phyloP scores from a whole-genome alignment of 495 filamentous ascomycete genomes.

The Recurvomyces mirabilis region DNA sequence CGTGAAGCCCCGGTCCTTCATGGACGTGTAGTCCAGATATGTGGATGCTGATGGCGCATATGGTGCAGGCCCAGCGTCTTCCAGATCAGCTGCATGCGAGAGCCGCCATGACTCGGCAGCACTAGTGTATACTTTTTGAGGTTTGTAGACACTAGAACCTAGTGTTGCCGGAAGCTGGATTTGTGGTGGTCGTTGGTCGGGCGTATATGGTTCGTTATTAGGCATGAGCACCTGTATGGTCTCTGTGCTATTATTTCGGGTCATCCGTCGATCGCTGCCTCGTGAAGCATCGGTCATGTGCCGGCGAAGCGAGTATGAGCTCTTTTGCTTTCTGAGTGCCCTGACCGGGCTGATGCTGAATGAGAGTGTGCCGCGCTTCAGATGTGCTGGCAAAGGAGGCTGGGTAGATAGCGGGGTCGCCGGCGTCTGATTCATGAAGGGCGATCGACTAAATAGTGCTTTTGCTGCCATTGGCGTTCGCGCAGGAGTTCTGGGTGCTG shows the following conservation, averaged over 20 bases:
- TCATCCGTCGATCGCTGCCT: slow-evolving; percentile 15
- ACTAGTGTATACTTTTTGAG: no score
- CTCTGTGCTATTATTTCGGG: slow-evolving; percentile 21
- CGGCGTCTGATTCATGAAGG: slow-evolving; percentile 11
- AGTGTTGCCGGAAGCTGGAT: slow-evolving; percentile 5
- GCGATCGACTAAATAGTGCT: slow-evolving; percentile 12
- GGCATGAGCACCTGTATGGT: slow-evolving; percentile 33
- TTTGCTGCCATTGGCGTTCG: slow-evolving; percentile 10
- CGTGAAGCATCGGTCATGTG: slow-evolving; percentile 9
- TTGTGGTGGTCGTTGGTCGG: slow-evolving; percentile 11
- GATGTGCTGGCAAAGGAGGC: slow-evolving; percentile 13
- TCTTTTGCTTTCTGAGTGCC: slow-evolving; percentile 18
- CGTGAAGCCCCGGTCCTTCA: no score
- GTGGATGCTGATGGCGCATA: slow-evolving; percentile 11
- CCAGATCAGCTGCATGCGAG: not conserved
- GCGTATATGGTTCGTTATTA: slow-evolving; percentile 14
- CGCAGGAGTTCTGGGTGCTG: slow-evolving; percentile 1
- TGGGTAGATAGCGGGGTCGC: slow-evolving; percentile 7
- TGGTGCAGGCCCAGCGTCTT: slow-evolving; percentile 4
- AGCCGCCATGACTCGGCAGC: not conserved
- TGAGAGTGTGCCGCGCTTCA: slow-evolving; percentile 17
- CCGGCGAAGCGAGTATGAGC: slow-evolving; percentile 18
- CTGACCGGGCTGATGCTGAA: slow-evolving; percentile 16
- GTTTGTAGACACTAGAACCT: slow-evolving; percentile 4
- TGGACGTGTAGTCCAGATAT: slow-evolving; percentile 9